phyloP scores from a whole-genome alignment of 257 asterid species.

The Schizonepeta tenuifolia region DNA sequence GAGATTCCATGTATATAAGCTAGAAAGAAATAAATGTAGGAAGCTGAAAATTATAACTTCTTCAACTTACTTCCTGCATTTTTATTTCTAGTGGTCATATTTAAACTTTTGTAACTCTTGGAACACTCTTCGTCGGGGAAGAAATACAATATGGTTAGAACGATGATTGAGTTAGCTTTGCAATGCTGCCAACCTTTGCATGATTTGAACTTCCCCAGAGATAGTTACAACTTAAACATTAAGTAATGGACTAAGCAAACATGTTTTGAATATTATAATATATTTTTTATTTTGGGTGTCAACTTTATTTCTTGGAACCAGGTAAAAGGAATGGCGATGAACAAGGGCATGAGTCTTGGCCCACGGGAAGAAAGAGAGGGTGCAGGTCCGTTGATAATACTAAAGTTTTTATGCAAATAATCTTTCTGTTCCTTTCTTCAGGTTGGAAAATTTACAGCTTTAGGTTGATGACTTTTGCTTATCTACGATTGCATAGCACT shows the following conservation, averaged over 20 bases:
- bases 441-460: not conserved
- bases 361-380: conserved; percentile 77
- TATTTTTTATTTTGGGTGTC: conserved; percentile 6
- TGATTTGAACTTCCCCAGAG: not conserved
- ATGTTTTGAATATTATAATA: not conserved
- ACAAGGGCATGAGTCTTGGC: conserved; percentile 69
- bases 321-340: conserved; percentile 97
- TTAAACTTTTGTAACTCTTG: not conserved
- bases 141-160: not conserved
- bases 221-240: not conserved
- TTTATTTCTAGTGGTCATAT: not conserved
- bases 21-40: not conserved
- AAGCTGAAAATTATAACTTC: not conserved
- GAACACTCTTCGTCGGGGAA: not conserved
- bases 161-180: not conserved
- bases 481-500: not conserved
- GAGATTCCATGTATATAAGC: not conserved
- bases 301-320: conserved; percentile 41
- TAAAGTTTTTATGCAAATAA: conserved; percentile 18
- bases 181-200: conserved; percentile 9
- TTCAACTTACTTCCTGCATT: not conserved
- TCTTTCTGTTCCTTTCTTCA: not conserved
- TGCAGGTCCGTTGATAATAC: conserved; percentile 64
- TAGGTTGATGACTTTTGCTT: not conserved
- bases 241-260: not conserved